Evolutionary conservation across 2,329 filamentous ascomycete genomes (phyloP), one percentile per base, ranked within the genome.

Genomic region (Diplodia mutila): DNA sequence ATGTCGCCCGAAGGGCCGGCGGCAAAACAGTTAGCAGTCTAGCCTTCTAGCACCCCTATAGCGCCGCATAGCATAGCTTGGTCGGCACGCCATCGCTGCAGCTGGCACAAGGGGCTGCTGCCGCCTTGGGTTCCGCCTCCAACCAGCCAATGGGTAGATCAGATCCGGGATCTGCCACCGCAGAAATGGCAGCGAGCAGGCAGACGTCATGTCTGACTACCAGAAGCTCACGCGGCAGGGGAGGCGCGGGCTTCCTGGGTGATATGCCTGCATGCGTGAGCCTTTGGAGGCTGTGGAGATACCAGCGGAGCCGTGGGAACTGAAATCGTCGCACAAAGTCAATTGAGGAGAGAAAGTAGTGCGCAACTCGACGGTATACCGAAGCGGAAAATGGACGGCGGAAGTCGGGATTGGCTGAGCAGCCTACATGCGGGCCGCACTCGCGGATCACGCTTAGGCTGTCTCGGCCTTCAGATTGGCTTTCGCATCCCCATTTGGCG

Each of bases 381-480:
- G n/a, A 63, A 63, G 9, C 39, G 59, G 59, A 63, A 51, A 63
- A 63, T 63, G 46, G 59, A 25, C 32, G 18, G 32, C 27, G 2
- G 46, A 12, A 46, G 59, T 51, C 21, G 14, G 59, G 39, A 51
- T 63, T 63, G 59, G 59, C 27, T 21, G 42, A n/a, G 18, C n/a
- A 25, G 42, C 59, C 29, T 51, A 48, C 14, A 25, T 16, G 32
- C 27, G 59, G 42, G 27, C 59, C 27, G 59, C 27, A 37, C 27
- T 12, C 46, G 21, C 46, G 46, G 42, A 46, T 37, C 27, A n/a
- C 32, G 46, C 59, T 63, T 37, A 51, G 27, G 42, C 7, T 9
- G 59, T 27, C 29, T 51, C 59, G 49, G 34, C 27, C 37, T 51
- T 42, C 46, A 46, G 59, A 63, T 63, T 63, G 59, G 59, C 59